Evolutionary conservation across 1,284 basidiomycete species (phyloP).

Genomic region (Cryptococcus sp.): DNA sequence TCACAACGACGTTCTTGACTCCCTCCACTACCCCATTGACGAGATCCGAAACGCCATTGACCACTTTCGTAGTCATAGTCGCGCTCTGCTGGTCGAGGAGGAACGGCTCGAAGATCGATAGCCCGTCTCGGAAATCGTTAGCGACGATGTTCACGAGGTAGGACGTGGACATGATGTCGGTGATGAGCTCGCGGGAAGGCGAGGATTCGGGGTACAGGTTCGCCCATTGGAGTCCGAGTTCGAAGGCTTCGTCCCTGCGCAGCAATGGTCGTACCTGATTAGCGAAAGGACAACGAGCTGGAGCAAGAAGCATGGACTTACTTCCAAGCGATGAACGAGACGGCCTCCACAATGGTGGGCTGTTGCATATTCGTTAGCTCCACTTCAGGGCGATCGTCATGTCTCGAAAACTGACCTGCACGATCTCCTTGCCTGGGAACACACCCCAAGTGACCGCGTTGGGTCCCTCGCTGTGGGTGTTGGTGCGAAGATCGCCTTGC

Average conservation of each 20-base stretch:
- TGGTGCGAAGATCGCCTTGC: conserved; percentile 89
- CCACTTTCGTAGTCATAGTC: conserved; percentile 13
- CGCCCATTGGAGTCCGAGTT: conserved; percentile 93
- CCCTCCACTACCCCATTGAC: conserved; percentile 21
- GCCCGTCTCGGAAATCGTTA: conserved; percentile 86
- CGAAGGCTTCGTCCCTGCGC: conserved; percentile 85
- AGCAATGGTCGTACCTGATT: neutral
- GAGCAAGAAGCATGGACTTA: conserved; percentile 24
- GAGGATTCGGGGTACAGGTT: conserved; percentile 80
- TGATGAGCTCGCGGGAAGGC: conserved; percentile 73
- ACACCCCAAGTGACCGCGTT: conserved; percentile 99
- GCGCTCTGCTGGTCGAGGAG: conserved; percentile 47
- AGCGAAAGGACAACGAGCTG: conserved; percentile 10
- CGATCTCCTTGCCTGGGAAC: conserved; percentile 96
- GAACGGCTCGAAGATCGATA: conserved; percentile 87
- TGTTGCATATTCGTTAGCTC: neutral
- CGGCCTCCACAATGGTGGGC: conserved; percentile 95
- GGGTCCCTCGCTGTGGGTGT: conserved; percentile 90
- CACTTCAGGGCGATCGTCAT: neutral
- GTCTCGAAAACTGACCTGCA: conserved; percentile 60
- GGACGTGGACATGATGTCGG: conserved; percentile 73
- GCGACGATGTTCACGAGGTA: conserved; percentile 97
- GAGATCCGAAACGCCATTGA: conserved; percentile 14
- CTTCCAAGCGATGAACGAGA: conserved; percentile 54
- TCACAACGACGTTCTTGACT: conserved; percentile 28